Conservation (phyloP, 768 basidiomycete genomes). For the Rhodosporidiobolus sp. region DNA sequence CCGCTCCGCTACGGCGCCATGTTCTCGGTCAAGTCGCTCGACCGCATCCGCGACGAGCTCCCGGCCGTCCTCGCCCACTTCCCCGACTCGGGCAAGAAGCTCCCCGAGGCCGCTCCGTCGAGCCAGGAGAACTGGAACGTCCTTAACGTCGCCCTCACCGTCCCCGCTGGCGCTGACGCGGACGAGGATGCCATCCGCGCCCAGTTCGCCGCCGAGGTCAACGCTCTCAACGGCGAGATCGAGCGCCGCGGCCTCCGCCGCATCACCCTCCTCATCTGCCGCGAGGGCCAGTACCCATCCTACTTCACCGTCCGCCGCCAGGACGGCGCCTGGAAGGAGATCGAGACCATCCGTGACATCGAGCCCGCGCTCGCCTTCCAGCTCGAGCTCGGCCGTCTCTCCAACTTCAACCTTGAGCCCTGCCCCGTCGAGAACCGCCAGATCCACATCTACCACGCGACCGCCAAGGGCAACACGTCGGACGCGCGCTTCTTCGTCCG, state of each 20-base stretch:
- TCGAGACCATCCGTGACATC: slow-evolving; percentile 94
- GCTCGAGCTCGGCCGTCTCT: slow-evolving; percentile 90
- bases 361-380: slow-evolving; percentile 98
- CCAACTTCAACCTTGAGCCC: slow-evolving; percentile 94
- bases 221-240: slow-evolving; percentile 63
- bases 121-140: slow-evolving; percentile 73
- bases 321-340: slow-evolving; percentile 75
- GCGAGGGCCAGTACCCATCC: slow-evolving; percentile 83
- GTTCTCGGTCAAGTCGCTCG: slow-evolving; percentile 72
- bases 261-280: slow-evolving; percentile 85
- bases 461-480: slow-evolving; percentile 93
- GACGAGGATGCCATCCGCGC: slow-evolving; percentile 74
- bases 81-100: slow-evolving; percentile 70
- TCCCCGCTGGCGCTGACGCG: slow-evolving; percentile 63
- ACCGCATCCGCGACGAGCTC: slow-evolving; percentile 36
- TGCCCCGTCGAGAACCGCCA: slow-evolving; percentile 95
- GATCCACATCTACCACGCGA: slow-evolving; percentile 94
- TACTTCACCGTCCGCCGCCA: slow-evolving; percentile 87
- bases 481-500: slow-evolving; percentile 98
- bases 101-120: slow-evolving; percentile 50
- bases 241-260: slow-evolving; percentile 79
- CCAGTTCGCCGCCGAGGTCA: slow-evolving; percentile 65
- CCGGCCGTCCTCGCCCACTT: slow-evolving; percentile 53
- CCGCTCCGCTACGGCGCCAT: slow-evolving; percentile 87
- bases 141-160: slow-evolving; percentile 85